phyloP scores from a whole-genome alignment of 768 basidiomycete species.

The Tulasnella sp. region DNA sequence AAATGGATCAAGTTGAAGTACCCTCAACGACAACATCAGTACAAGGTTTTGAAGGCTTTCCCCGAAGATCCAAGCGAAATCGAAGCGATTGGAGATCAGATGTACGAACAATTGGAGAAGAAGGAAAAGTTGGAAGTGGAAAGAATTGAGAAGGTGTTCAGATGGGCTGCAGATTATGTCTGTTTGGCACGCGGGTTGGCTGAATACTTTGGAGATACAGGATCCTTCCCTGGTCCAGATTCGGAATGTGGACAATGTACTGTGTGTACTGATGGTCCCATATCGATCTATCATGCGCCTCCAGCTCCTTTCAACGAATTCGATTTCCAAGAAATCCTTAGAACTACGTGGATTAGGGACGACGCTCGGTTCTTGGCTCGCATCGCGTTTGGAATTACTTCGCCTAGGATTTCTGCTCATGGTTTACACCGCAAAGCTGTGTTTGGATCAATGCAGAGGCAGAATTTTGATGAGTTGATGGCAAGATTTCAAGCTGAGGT shows the following conservation, averaged over 20 bases:
- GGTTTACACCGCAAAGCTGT: conserved; percentile 35
- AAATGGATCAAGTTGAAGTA: conserved; percentile 27
- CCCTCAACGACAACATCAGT: conserved; percentile 32
- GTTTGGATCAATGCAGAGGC: conserved; percentile 33
- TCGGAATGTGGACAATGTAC: conserved; percentile 34
- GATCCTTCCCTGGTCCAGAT: conserved; percentile 28
- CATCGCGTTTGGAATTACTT: conserved; percentile 39
- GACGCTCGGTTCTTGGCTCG: conserved; percentile 39
- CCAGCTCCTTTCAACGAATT: conserved; percentile 22
- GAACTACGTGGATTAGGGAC: conserved; percentile 35
- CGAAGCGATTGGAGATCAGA: conserved; percentile 24
- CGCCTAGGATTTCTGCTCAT: conserved; percentile 32
- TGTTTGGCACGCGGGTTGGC: conserved; percentile 30
- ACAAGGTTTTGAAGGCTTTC: conserved; percentile 27
- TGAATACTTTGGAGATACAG: conserved; percentile 33
- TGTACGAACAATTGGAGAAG: conserved; percentile 29
- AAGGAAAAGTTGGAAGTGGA: conserved; percentile 33
- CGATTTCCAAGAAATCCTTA: conserved; percentile 29
- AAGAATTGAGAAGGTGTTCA: conserved; percentile 30
- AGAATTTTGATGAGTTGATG: conserved; percentile 32
- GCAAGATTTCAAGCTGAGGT: conserved; percentile 25
- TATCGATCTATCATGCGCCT: conserved; percentile 24
- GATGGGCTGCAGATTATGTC: conserved; percentile 29
- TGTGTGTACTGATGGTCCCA: conserved; percentile 30
- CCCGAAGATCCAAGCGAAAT: conserved; percentile 27